Base-by-base conservation (phyloP, 192 early-diverging fungal genomes). In the Backusella westeae region DNA sequence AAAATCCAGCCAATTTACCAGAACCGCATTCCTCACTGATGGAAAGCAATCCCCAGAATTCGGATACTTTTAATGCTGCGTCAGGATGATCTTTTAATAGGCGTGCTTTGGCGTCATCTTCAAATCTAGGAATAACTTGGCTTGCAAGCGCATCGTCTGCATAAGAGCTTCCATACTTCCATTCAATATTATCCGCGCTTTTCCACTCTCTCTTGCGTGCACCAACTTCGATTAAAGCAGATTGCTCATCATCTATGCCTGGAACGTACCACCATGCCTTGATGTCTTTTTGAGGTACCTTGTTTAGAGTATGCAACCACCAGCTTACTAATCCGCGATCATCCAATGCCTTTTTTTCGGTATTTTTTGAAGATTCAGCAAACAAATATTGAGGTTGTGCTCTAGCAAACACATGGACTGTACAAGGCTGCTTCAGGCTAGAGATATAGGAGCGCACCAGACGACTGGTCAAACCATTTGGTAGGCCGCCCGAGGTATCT, bases 331-430 rank as follows among this genome's bases (percentile, higher is more conserved):
- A 85, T 4, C 77, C 81, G 9, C 85, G 69, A 73, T 95, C 94
- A 44, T 32, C 42, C 41, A 75, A 21, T 35, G 85, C 74, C n/a
- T 77, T 85, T 46, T 97, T 97, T 3, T 56, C 67, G 10, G 80
- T 52, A 76, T 94, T 95, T 39, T 88, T 70, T 46, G 84, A 80
- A 10, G 94, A 95, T 34, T 86, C 75, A 34, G 88, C 86, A 89
- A 97, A 97, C 10, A 97, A 81, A 69, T 97, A 97, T 73, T 93
- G 90, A 15, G 94, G 94, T 80, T 97, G 95, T 6, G 94, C 83
- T 4, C 95, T 88, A 8, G 94, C 95, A 87, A 96, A 97, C 34
- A 95, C 70, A 74, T 92, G 82, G 8, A 93, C 74, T 71, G 49
- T 21, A 38, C 70, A 75, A 2, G 63, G 42, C 4, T 41, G 21